Percentiles rank a stretch among this genome's conserved stretches.
These are phyloP conservation scores for Paralagenidium karlingii DNA, from an alignment of 352 stramenopile genomes.

Conservation along the genomic window DNA sequence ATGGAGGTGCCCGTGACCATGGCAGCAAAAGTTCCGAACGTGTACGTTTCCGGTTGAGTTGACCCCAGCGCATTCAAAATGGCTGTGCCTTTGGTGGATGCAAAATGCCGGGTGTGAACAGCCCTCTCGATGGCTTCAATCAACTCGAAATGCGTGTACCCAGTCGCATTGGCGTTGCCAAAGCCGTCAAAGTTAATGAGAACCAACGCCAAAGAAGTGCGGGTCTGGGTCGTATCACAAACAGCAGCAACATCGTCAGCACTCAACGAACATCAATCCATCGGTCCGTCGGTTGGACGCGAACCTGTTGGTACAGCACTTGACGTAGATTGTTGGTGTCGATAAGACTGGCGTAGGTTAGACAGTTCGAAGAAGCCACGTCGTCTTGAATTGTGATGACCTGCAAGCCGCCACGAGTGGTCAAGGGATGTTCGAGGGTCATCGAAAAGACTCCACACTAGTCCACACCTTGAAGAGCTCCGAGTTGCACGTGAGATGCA, in stretches of 20 bases:
- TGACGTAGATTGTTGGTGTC: neutral
- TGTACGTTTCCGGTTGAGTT: constrained; percentile 3
- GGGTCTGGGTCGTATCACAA: neutral
- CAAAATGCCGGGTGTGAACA: neutral
- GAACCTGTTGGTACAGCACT: neutral
- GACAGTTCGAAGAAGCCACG: too few species aligned
- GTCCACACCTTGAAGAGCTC: neutral
- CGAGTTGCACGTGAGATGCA: too few species aligned
- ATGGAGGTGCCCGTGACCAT: constrained; percentile 3
- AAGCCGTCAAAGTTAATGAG: neutral
- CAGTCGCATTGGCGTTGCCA: neutral
- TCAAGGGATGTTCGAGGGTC: too few species aligned
- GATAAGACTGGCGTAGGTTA: neutral
- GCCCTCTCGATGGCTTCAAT: constrained; percentile 7
- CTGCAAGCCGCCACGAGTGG: too few species aligned
- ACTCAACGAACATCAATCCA: neutral
- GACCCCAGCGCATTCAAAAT: constrained; percentile 6
- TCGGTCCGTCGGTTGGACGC: neutral
- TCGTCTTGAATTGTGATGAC: too few species aligned
- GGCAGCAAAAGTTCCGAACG: constrained; percentile 1
- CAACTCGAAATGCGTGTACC: constrained; percentile 7
- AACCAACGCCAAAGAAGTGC: too few species aligned
- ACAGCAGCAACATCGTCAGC: neutral
- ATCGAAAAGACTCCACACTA: neutral
- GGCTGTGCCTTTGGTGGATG: neutral